Evolutionary conservation across 441 rosid species (phyloP), one percentile per base, ranked within the genome.

Genomic region (Adansonia madagascariensis): DNA sequence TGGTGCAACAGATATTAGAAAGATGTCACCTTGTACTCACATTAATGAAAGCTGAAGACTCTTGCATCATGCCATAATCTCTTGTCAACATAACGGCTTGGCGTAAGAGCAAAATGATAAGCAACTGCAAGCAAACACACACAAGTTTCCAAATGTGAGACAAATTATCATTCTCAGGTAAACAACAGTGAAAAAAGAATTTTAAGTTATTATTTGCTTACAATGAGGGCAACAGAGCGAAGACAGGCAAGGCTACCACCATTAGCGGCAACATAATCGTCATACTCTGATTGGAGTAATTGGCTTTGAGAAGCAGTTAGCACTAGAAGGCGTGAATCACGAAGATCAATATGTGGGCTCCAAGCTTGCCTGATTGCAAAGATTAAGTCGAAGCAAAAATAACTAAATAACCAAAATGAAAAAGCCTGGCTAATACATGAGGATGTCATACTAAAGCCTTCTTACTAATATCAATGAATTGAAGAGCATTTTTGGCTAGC

Each of bases 231-330:
- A 75, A 86, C 85, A 17, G 88, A 79, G 15, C 91, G 86, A 77
- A 89, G 86, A 79, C 91, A 90, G 67, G 92, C 89, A 78, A 84
- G 77, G 84, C 92, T 89, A 76, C 86, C 74, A 47, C 83, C 76
- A 82, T 82, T 85, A 31, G 85, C 86, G 74, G 78, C 84, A 71
- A 87, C 87, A 77, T 85, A 87, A 53, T 90, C 94, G 52, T 87
- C 94, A 3, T 88, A 90, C 44, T 88, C 89, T 6, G 91, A 81
- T 57, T 83, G 85, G 53, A 87, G 84, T 35, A 86, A 82, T 61
- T 84, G 92, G 71, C 68, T 87, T 75, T 90, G 90, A 52, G 91
- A 88, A 47, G 91, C 87, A 10, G 91, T 86, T 50, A 90, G 77
- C 24, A 90, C 91, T 50, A 89, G 86, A 77, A 90, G 85, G 71